Percentiles rank a stretch among this genome's conserved stretches.
These are phyloP conservation scores for Mycena rebaudengoi DNA, from an alignment of 768 basidiomycete species.

Conservation along the genomic window DNA sequence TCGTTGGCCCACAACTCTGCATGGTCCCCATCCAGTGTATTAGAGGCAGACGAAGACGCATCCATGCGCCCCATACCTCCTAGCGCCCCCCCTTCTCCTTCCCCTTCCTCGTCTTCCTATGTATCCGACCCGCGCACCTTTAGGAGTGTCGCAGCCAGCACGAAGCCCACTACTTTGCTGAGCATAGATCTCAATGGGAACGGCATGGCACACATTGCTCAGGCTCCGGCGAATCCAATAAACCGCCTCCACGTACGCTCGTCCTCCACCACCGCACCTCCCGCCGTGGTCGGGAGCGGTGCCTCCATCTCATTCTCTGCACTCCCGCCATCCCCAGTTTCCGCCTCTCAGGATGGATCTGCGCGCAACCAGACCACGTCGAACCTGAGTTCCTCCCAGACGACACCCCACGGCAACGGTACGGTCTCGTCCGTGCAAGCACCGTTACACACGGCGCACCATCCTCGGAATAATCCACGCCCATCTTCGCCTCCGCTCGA, in stretches of 20 bases:
- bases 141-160: conserved; percentile 84
- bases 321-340: conserved; percentile 57
- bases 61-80: conserved; percentile 91
- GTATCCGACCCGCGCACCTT: conserved; percentile 85
- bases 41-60: conserved; percentile 95
- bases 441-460: conserved; percentile 89
- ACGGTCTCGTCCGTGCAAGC: conserved; percentile 72
- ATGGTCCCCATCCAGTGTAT: conserved; percentile 79
- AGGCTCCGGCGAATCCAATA: conserved; percentile 72
- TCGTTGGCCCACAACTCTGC: conserved; percentile 76
- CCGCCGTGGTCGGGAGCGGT: conserved; percentile 54
- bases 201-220: conserved; percentile 92
- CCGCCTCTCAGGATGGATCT: conserved; percentile 40
- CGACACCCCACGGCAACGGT: conserved; percentile 32
- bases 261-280: conserved; percentile 62
- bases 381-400: conserved; percentile 36
- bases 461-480: conserved; percentile 95
- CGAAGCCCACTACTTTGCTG: conserved; percentile 94
- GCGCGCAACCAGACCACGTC: conserved; percentile 45
- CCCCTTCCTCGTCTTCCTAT: conserved; percentile 86
- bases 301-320: conserved; percentile 80
- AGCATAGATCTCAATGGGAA: conserved; percentile 84
- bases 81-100: conserved; percentile 86
- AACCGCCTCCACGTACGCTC: conserved; percentile 66
- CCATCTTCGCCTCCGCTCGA: conserved; percentile 91